A percentile compares a stretch with the other conserved stretches of the same genome.
Evolutionary conservation across 352 stramenopile species (phyloP).

Genomic region (Globisporangium recalcitrans): DNA sequence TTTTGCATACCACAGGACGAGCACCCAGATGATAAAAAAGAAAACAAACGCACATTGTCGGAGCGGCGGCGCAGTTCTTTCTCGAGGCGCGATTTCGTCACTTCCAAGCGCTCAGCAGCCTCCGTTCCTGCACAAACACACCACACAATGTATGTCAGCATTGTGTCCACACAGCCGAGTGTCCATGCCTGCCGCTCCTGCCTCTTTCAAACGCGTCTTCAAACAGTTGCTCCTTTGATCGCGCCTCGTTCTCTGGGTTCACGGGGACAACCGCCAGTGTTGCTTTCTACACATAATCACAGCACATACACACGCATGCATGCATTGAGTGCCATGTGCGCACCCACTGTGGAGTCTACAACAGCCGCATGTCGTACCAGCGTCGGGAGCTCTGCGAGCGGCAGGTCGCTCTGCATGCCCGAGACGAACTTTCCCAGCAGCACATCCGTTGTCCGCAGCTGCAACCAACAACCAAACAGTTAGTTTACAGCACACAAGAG

Average conservation of each 20-base stretch:
- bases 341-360: not conserved
- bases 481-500: not conserved
- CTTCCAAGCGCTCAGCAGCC: conserved; percentile 55
- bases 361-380: conserved; percentile 20
- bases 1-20: no score
- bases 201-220: conserved; percentile 48
- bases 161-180: no score
- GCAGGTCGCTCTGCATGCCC: conserved; percentile 35
- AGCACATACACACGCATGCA: not conserved
- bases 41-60: conserved; percentile 22
- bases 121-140: conserved; percentile 30
- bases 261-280: conserved; percentile 53
- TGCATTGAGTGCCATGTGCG: not conserved
- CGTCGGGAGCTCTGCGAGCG: conserved; percentile 38
- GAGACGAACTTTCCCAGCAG: conserved; percentile 36
- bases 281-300: conserved; percentile 34
- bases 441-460: conserved; percentile 58
- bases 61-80: conserved; percentile 59
- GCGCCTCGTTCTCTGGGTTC: conserved; percentile 22
- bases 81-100: conserved; percentile 56
- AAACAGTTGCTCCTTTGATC: conserved; percentile 45
- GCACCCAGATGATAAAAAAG: not conserved
- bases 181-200: not conserved
- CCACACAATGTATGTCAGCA: not conserved
- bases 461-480: not conserved